Evolutionary conservation across 2,329 filamentous ascomycete genomes (phyloP).

Genomic region (Paramyrothecium roridum): DNA sequence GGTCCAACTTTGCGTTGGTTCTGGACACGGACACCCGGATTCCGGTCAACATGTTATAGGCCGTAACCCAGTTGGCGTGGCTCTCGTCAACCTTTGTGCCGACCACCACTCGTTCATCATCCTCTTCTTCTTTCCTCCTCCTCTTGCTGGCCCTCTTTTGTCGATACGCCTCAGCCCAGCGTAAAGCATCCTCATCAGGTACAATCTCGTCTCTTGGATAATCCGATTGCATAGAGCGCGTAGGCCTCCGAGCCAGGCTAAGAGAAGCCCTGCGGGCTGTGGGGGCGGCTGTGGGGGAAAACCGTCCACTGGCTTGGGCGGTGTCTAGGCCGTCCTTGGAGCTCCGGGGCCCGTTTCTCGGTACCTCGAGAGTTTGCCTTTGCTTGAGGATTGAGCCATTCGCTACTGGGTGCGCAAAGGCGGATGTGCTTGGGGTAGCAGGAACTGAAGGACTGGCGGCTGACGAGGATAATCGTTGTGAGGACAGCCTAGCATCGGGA

Average conservation of each 20-base stretch:
- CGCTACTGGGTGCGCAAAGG: conserved; percentile 46
- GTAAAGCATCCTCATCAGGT: conserved; percentile 84
- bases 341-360: conserved; percentile 59
- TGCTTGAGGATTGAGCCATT: conserved; percentile 63
- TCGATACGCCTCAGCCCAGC: conserved; percentile 90
- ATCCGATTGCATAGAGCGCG: conserved; percentile 83
- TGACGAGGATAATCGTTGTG: conserved; percentile 64
- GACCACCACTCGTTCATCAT: conserved; percentile 91
- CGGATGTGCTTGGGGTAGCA: conserved; percentile 35
- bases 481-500: conserved; percentile 24
- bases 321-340: conserved; percentile 72
- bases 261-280: conserved; percentile 75
- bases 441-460: conserved; percentile 47
- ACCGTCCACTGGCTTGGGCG: conserved; percentile 71
- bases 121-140: conserved; percentile 77
- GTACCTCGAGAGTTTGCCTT: conserved; percentile 85
- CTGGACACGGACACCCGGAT: conserved; percentile 96
- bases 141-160: conserved; percentile 88
- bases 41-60: conserved; percentile 99
- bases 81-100: conserved; percentile 97
- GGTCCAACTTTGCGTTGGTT: conserved; percentile 94
- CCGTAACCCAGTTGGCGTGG: conserved; percentile 95
- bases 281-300: conserved; percentile 63
- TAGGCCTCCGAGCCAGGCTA: conserved; percentile 74
- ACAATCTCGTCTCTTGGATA: conserved; percentile 77